Conservation (phyloP, 768 basidiomycete genomes). For the Suillus luteus region DNA sequence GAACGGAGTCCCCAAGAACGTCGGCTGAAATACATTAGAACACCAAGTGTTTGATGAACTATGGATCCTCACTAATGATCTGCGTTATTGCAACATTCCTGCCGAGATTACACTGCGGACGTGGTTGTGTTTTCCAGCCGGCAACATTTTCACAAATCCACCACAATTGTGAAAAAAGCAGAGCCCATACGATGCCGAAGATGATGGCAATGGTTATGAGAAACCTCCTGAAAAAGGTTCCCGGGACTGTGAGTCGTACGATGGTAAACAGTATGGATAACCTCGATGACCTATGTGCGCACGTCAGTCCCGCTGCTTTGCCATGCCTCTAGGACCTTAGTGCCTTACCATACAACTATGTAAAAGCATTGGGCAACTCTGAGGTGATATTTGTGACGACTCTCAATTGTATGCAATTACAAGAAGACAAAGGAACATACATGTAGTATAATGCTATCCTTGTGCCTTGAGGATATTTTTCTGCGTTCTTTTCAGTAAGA, state of each 20-base stretch:
- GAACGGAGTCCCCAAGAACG: conserved; percentile 46
- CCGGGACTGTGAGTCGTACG: background rate
- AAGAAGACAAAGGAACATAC: background rate
- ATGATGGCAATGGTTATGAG: background rate
- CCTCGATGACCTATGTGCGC: background rate
- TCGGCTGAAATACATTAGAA: conserved; percentile 41
- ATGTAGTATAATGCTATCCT: conserved; percentile 1
- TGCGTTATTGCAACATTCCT: background rate
- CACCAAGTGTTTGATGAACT: background rate
- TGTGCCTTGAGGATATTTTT: background rate
- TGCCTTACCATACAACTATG: background rate
- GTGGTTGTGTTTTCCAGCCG: background rate
- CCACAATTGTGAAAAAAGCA: background rate
- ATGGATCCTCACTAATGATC: background rate
- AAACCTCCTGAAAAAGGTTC: background rate
- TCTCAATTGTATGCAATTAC: background rate
- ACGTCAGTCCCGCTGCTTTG: background rate
- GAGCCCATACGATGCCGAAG: background rate
- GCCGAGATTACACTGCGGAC: background rate
- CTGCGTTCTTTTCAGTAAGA: background rate
- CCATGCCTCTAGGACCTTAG: background rate
- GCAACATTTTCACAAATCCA: background rate
- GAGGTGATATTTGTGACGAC: background rate
- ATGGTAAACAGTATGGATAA: background rate
- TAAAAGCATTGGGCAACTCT: background rate